These are phyloP conservation scores for Mortierella claussenii DNA, from an alignment of 192 early-diverging fungal genomes.

Conservation along the genomic window DNA sequence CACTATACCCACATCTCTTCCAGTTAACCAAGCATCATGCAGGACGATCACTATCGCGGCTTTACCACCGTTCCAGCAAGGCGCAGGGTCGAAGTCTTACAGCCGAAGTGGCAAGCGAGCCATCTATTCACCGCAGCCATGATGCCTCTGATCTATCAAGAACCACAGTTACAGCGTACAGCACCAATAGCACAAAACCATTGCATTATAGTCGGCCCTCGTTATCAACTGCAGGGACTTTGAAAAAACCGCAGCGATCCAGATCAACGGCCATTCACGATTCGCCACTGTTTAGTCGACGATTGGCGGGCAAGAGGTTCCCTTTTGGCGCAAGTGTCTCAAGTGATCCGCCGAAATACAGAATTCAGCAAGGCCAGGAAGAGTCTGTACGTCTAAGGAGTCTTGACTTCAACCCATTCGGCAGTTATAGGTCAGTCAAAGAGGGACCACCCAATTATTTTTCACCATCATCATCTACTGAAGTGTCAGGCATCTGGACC, in stretches of 20 bases:
- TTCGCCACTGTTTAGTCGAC: constrained; percentile 27
- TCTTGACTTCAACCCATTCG: constrained; percentile 28
- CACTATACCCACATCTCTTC: constrained; percentile 22
- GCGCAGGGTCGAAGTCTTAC: background rate
- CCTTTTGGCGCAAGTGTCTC: background rate
- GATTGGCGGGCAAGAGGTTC: constrained; percentile 6
- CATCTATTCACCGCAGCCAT: background rate
- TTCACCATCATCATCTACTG: background rate
- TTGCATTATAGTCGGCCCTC: background rate
- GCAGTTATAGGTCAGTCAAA: background rate
- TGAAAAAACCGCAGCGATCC: background rate
- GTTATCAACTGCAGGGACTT: background rate
- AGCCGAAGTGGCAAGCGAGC: background rate
- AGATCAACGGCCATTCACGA: background rate
- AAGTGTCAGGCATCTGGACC: constrained; percentile 12
- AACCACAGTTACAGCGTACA: background rate
- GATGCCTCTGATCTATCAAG: background rate
- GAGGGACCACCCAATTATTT: background rate
- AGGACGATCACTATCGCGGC: background rate
- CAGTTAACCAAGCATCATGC: constrained; percentile 4
- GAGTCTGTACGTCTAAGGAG: background rate
- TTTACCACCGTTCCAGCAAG: constrained; percentile 6
- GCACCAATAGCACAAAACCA: background rate
- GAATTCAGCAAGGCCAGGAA: constrained; percentile 7
- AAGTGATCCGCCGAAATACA: constrained; percentile 17